Base-by-base conservation (phyloP, 2,329 filamentous ascomycete genomes). In the Polytolypa hystricis region DNA sequence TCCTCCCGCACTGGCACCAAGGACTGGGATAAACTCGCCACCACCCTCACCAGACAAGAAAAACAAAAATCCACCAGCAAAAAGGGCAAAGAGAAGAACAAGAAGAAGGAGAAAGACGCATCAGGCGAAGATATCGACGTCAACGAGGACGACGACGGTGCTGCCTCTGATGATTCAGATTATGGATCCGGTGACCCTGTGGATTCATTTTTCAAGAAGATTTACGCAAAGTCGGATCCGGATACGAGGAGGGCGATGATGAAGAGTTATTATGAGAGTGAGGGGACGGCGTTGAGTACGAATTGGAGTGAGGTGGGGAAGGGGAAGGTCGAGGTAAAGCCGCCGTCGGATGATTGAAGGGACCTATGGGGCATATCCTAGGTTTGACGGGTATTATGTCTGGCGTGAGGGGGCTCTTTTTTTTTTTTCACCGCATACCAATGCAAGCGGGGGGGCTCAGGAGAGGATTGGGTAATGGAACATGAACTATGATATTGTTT, bases 231-330 rank as follows among this genome's bases (percentile, higher is more conserved):
- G 23, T 78, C 84, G 0, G 77, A 81, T 33, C 75, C 79, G 0
- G 89, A 98, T 49, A 84, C 84, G 40, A 77, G 78, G 54, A 77
- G 86, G 2, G 91, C 91, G 6, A 98, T 98, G 91, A 84, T 93
- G 77, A 98, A 98, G 74, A 93, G 84, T 54, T 96, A 84, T 53
- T 71, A 77, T 10, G 89, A 98, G 68, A 95, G 87, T 59, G 91
- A 93, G 48, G 91, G 91, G 4, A 98, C 91, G 0, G 74, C 83
- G 2, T 65, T 98, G 33, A 95, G 85, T 59, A 98, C 91, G 0
- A 85, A 89, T 56, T 98, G 91, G 91, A 62, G 65, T 7, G 82
- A 93, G 43, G 89, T 95, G 14, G 74, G 75, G 34, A 73, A 69
- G 44, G 76, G 74, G 12, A 80, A 64, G 16, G 81, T 95, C 17